Evolutionary conservation across 306 rosid species (phyloP), one percentile per base, ranked within the genome.

Genomic region (Glycine soja): DNA sequence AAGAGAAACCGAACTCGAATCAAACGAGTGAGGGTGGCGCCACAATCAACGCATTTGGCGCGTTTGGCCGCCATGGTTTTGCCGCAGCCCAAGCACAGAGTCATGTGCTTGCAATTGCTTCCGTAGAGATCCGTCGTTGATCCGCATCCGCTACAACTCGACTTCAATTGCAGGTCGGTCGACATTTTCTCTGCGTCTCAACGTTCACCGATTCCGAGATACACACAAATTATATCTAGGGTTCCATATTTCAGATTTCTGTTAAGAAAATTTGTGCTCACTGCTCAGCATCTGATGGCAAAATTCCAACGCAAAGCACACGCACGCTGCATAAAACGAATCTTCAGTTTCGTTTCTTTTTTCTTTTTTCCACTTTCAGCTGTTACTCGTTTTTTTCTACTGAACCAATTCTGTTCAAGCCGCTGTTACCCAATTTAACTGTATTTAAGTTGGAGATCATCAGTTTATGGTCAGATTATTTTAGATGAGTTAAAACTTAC

Each of bases 91-190:
- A 88, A 81, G 88, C 99, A 95, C 42, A 95, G 82, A 15, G 97
- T 93, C 97, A 91, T 82, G 88, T 93, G 99, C 88, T 91, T 95
- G 91, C 98, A 93, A 74, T 93, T 91, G 90, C 99, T 95, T 47
- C 98, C 99, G 80, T 95, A 95, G 81, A 95, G 82, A 64, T 93
- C 97, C 38, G 91, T 66, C 36, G 93, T 89, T 40, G 97, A 85
- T 46, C 94, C 93, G 67, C 99, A 95, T 14, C 97, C 98, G 57
- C 93, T 63, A 50, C 99, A 95, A 15, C 84, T 70, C 48, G 94
- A 84, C 75, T 89, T 90, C 79, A 95, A 75, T 36, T 80, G 48
- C 83, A 93, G 83, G 76, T 91, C 97, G 76, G 79, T 58, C 75
- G 97, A 75, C 95, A 89, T 92, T 62, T 36, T 1, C 8, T 52